Evolutionary conservation across 768 basidiomycete genomes (phyloP).

Genomic region (Kwoniella mangroviensis): DNA sequence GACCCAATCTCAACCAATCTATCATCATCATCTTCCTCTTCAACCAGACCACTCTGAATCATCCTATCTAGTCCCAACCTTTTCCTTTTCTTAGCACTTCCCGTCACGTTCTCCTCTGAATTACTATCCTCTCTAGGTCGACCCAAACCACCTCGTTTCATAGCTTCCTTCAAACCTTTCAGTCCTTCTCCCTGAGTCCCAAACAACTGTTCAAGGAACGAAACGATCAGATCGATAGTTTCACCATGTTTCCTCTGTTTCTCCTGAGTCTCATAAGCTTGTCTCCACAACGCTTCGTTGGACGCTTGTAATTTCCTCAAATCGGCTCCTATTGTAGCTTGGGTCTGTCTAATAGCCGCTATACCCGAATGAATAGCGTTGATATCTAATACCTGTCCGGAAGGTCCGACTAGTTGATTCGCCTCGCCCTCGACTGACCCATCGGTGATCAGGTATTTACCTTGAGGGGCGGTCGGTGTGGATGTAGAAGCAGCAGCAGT

Average conservation of each 20-base stretch:
- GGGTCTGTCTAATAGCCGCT: conserved; percentile 84
- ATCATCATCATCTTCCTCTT: conserved; percentile 31
- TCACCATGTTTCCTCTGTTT: conserved; percentile 91
- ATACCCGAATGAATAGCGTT: conserved; percentile 80
- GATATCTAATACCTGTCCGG: conserved; percentile 65
- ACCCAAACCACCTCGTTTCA: conserved; percentile 46
- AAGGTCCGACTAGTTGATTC: conserved; percentile 35
- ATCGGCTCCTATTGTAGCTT: conserved; percentile 86
- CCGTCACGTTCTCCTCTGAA: conserved; percentile 14
- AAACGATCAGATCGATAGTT: conserved; percentile 91
- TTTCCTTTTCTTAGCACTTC: conserved; percentile 37
- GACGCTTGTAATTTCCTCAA: conserved; percentile 83
- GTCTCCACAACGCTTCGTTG: conserved; percentile 91
- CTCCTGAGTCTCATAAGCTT: conserved; percentile 75
- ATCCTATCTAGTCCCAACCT: conserved; percentile 52
- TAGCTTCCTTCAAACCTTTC: conserved; percentile 47
- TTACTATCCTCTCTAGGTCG: conserved; percentile 29
- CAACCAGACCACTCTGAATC: conserved; percentile 48
- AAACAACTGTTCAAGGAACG: conserved; percentile 92
- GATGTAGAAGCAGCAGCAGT: neutral
- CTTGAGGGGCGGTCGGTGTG: neutral
- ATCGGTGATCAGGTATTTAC: conserved; percentile 44
- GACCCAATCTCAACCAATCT: conserved; percentile 43
- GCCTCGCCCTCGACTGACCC: conserved; percentile 49
- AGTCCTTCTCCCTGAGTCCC: conserved; percentile 57